Evolutionary conservation across 345 rosid species (phyloP).

Genomic region (Hirschfeldia incana): DNA sequence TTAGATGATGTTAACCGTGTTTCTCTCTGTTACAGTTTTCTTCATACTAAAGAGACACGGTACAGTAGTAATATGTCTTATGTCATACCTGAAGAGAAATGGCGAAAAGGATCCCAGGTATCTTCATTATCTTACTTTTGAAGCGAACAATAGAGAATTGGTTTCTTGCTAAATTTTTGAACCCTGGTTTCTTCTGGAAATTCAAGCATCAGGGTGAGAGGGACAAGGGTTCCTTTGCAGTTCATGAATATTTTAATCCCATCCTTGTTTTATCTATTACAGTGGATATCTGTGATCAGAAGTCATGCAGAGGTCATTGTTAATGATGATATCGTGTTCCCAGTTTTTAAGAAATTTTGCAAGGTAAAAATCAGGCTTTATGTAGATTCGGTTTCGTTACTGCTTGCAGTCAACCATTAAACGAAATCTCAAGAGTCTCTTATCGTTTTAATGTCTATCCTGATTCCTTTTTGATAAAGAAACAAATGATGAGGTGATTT

Average conservation of each 20-base stretch:
- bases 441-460: not conserved
- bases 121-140: constrained; percentile 12
- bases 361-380: constrained; percentile 52
- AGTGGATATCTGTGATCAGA: constrained; percentile 84
- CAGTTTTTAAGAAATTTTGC: constrained; percentile 67
- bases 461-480: not conserved
- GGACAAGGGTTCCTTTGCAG: not conserved
- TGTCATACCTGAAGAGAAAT: constrained; percentile 58
- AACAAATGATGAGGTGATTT: not conserved
- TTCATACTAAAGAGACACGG: constrained; percentile 65
- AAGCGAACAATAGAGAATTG: not conserved
- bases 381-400: not conserved
- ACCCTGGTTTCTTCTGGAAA: constrained; percentile 1
- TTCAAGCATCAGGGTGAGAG: not conserved
- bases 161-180: not conserved
- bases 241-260: not conserved
- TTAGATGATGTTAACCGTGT: constrained; percentile 11
- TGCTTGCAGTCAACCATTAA: constrained; percentile 1
- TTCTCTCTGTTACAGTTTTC: constrained; percentile 53
- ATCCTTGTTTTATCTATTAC: constrained; percentile 36
- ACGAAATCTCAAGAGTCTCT: not conserved
- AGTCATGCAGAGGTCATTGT: constrained; percentile 73
- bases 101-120: constrained; percentile 98
- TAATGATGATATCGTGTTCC: constrained; percentile 62
- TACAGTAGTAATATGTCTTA: constrained; percentile 72